Evolutionary conservation across 441 rosid genomes (phyloP).

Genomic region (Pelargonium citronellum): DNA sequence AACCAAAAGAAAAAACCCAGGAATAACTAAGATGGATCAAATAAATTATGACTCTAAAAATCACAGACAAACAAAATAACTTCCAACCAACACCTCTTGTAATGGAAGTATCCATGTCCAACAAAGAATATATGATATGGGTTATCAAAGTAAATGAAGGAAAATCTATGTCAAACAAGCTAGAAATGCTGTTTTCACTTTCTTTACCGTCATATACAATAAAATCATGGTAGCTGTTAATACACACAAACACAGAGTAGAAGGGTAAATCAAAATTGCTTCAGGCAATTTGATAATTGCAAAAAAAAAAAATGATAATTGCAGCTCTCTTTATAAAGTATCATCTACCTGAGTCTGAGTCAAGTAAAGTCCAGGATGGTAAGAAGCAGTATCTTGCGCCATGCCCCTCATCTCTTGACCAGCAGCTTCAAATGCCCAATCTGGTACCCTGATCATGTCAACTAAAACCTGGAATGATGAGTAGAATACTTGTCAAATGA

Average conservation of each 20-base stretch:
- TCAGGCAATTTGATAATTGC: neutral
- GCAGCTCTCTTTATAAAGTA: neutral
- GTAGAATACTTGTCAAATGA: neutral
- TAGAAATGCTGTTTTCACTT: neutral
- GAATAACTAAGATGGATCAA: no score
- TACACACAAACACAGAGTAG: no score
- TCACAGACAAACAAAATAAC: no score
- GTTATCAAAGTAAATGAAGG: neutral
- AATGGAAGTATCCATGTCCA: no score
- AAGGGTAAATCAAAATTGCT: neutral
- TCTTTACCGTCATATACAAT: neutral
- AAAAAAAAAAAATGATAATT: no score
- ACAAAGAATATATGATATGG: no score
- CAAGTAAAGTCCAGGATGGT: conserved; percentile 93
- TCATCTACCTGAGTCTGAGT: conserved; percentile 72
- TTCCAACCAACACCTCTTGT: no score
- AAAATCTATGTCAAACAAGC: neutral
- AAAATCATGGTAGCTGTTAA: neutral
- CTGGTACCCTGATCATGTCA: conserved; percentile 92
- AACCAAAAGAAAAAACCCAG: conserved; percentile 4
- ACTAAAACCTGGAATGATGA: conserved; percentile 55
- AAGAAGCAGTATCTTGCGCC: conserved; percentile 82
- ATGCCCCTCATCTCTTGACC: conserved; percentile 96
- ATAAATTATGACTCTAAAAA: no score
- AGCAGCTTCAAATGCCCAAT: conserved; percentile 98